These are phyloP conservation scores for Mortierella sp. DNA, from an alignment of 371 early-diverging fungal species.

Conservation along the genomic window DNA sequence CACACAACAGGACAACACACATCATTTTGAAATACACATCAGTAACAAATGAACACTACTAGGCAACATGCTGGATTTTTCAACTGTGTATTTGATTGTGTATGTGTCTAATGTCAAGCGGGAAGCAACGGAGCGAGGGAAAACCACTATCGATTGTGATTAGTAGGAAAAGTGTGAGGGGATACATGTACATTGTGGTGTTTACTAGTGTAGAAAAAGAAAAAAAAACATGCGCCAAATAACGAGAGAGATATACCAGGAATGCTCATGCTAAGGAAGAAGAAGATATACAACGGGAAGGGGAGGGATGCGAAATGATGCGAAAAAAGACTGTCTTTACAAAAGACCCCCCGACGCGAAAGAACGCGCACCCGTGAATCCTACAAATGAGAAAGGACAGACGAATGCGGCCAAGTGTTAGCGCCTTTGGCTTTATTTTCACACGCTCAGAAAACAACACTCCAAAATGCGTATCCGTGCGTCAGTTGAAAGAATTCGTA, in stretches of 20 bases:
- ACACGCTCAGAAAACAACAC: not conserved
- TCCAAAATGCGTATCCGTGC: not conserved
- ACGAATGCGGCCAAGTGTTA: not conserved
- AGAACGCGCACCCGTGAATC: slow-evolving; percentile 52
- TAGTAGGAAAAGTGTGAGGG: too few species aligned
- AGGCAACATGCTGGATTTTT: too few species aligned
- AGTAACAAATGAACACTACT: not conserved
- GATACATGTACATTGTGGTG: not conserved
- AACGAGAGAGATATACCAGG: too few species aligned
- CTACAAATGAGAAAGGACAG: slow-evolving; percentile 13
- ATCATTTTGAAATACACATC: not conserved
- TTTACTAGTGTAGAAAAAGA: not conserved
- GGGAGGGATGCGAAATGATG: not conserved
- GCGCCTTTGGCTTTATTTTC: too few species aligned
- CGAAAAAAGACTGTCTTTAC: slow-evolving; percentile 3
- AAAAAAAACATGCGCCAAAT: not conserved
- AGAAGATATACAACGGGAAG: not conserved
- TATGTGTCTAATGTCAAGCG: too few species aligned
- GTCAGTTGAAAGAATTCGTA: not conserved
- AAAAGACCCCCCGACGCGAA: slow-evolving; percentile 45
- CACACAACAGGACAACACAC: not conserved
- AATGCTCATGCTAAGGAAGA: not conserved
- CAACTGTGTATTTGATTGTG: too few species aligned
- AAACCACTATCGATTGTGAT: too few species aligned
- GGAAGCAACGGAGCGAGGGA: too few species aligned